Percentiles rank a stretch among this genome's conserved stretches.
These are phyloP conservation scores for Ogataea angusta DNA, from an alignment of 805 yeast species.

Conservation along the genomic window DNA sequence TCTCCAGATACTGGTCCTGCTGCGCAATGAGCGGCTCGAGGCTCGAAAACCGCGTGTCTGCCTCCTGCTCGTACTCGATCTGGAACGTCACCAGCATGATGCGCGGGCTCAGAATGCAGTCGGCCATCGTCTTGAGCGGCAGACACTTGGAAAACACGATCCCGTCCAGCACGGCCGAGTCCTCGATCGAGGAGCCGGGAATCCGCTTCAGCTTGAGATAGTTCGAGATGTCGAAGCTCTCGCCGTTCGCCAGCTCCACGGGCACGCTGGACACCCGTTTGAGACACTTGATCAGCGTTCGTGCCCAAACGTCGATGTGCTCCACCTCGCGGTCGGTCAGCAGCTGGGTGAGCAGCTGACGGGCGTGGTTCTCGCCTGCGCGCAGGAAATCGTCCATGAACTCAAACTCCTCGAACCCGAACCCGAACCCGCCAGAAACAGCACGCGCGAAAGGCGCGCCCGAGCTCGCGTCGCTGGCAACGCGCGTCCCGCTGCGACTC, in stretches of 20 bases:
- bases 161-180: conserved; percentile 69
- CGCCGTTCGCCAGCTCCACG: conserved; percentile 58
- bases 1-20: conserved; percentile 78
- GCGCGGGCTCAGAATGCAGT: conserved; percentile 59
- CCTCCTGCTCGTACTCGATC: conserved; percentile 70
- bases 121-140: conserved; percentile 78
- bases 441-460: conserved; percentile 11
- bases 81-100: conserved; percentile 87
- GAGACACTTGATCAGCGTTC: conserved; percentile 48
- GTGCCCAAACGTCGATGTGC: conserved; percentile 56
- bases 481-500: conserved; percentile 39
- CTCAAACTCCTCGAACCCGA: conserved; percentile 28
- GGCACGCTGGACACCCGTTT: conserved; percentile 56
- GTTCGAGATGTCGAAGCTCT: conserved; percentile 80
- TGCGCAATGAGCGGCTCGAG: conserved; percentile 82
- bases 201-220: conserved; percentile 84
- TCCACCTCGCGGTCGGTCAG: conserved; percentile 58
- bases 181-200: conserved; percentile 65
- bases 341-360: conserved; percentile 54
- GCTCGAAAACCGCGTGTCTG: conserved; percentile 53
- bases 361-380: conserved; percentile 43
- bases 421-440: conserved; percentile 19
- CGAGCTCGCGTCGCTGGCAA: conserved; percentile 15
- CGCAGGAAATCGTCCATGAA: conserved; percentile 33
- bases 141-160: conserved; percentile 78